These are phyloP conservation scores for Candida hungchunana DNA, from an alignment of 805 yeast species.

Conservation along the genomic window DNA sequence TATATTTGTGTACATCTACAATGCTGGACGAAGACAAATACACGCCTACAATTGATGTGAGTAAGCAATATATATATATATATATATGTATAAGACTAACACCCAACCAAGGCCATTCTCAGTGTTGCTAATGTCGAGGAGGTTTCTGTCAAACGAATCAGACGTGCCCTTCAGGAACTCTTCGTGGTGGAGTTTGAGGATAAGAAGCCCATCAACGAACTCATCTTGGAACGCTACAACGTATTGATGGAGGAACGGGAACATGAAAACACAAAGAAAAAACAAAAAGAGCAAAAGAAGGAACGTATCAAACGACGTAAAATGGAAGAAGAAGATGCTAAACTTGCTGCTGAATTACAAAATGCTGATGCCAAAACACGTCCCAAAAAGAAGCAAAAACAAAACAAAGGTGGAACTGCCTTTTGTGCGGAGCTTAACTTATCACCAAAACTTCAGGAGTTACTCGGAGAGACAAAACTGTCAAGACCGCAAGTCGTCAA, in stretches of 20 bases:
- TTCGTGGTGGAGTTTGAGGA: slow-evolving; percentile 51
- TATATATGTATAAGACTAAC: too few relatives aligned
- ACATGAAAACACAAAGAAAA: slow-evolving; percentile 29
- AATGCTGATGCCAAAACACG: slow-evolving; percentile 18
- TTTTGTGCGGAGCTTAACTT: slow-evolving; percentile 42
- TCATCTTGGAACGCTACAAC: slow-evolving; percentile 57
- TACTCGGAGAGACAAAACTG: slow-evolving; percentile 42
- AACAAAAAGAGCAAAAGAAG: too few relatives aligned
- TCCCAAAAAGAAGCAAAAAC: too few relatives aligned
- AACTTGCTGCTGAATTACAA: slow-evolving; percentile 47
- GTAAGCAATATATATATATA: slow-evolving; percentile 27
- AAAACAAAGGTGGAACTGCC: too few relatives aligned
- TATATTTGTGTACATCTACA: neutral
- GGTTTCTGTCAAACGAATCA: slow-evolving; percentile 65
- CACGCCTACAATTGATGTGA: slow-evolving; percentile 61
- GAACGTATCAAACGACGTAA: too few relatives aligned
- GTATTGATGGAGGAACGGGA: slow-evolving; percentile 30
- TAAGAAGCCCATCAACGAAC: slow-evolving; percentile 53
- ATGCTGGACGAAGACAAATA: slow-evolving; percentile 27
- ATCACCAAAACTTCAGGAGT: slow-evolving; percentile 45
- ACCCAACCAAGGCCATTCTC: slow-evolving; percentile 62
- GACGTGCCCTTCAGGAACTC: slow-evolving; percentile 69
- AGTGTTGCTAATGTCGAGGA: slow-evolving; percentile 65
- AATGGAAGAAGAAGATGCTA: slow-evolving; percentile 45
- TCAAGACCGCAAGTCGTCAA: slow-evolving; percentile 73